Evolutionary conservation across 2,329 filamentous ascomycete genomes (phyloP), one percentile per base, ranked within the genome.

Genomic region (Arthrobotrys megalospora): DNA sequence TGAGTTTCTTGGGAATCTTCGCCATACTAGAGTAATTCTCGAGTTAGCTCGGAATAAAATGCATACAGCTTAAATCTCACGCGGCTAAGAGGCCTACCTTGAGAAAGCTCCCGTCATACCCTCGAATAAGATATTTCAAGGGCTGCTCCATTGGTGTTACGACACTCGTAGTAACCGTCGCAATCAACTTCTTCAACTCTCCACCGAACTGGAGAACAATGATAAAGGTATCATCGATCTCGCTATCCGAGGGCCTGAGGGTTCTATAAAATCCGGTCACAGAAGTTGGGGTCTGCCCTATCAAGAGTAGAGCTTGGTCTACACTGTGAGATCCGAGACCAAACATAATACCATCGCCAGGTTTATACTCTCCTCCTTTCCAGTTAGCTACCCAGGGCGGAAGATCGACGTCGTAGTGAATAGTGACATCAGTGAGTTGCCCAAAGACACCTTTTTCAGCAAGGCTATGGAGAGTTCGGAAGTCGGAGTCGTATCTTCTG

Each of bases 401-500:
- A 41, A 77, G 78, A 52, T 81, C 81, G 52, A 81, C 80, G 32
- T 81, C 80, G 58, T 80, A 82, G 41, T 81, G 80, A 8, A 81
- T 80, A 12, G 78, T 79, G 11, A 82, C 64, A 24, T 80, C 80
- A 6, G 80, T 80, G 7, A 81, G 58, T 50, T 79, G 62, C 10
- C 80, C 80, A 21, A 81, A 70, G 14, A 80, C 77, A 3, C 75
- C 75, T 21, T 78, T 66, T 21, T 72, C 36, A 11, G 43, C 32
- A 3, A 78, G 60, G 12, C 55, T 24, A 28, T 81, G 80, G 3
- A 85, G 80, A 11, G 84, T 85, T 6, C 80, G 82, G 80, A 85
- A 85, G 73, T 84, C 84, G 16, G 83, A 83, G 71, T 85, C 84
- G 76, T 83, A 84, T 72, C 84, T 82, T 14, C 84, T 81, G 73